Base-by-base conservation (phyloP, 352 stramenopile species). In the Pythium utonaiense region DNA sequence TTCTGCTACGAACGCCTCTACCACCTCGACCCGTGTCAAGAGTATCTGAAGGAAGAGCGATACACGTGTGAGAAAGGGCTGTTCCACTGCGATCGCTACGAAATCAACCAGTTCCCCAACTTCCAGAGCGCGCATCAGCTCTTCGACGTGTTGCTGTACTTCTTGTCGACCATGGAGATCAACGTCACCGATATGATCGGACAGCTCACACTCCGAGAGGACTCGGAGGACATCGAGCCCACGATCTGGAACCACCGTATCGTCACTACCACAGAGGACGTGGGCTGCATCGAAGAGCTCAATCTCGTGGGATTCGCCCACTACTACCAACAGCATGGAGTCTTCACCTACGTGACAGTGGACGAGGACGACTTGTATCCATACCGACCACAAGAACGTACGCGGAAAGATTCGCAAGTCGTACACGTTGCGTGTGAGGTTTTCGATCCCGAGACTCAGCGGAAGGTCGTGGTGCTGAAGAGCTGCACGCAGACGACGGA, bases 91-190 rank as follows among this genome's bases (percentile, higher is more conserved):
- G 3, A 49, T n/a, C 16, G 33, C 10, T 6, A 31, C 1, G 13
- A 4, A 13, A 38, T 78, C 69, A 45, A 66, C 16, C 73, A 69
- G 25, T 83, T 86, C 50, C 62, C 64, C 2, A 60, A 63, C 6
- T 62, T 73, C 3, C 31, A 68, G 31, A 81, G 66, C 1, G 64
- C 78, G 14, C 61, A 58, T 13, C 63, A 82, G 28, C 71, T 84
- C 9, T 84, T 71, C 38, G 75, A 84, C 14, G 60, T 62, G 5
- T 59, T 80, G 14, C 53, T 72, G 19, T 69, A 63, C 13, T 78
- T 74, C 60, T 66, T 73, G 30, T 41, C 71, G 9, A 79, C 73
- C 25, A 71, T 83, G 54, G 75, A 84, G 55, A 82, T 81, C 49
- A 77, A 42, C 4, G 73, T 87, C 25, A 74, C 73, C 2, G 71